Conservation (phyloP, 108 stramenopile species). For the Discostella pseudostelligera region DNA sequence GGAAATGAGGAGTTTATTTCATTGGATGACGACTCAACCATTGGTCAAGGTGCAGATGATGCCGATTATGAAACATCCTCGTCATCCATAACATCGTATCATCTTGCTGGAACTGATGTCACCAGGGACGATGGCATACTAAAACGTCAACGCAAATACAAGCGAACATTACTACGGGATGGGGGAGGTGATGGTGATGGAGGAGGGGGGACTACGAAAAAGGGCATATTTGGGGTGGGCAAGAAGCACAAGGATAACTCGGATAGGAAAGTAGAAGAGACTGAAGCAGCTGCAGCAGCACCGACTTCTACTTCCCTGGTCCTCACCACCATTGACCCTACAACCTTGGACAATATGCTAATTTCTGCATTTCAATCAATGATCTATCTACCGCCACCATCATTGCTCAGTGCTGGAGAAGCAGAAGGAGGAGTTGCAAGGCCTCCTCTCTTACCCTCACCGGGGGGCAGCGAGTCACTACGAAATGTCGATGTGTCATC, state of each 20-base stretch:
- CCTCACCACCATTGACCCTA: conserved; percentile 27
- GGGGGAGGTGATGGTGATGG: background rate
- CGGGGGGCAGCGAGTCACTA: conserved; percentile 21
- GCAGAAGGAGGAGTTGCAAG: conserved; percentile 30
- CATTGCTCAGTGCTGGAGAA: conserved; percentile 11
- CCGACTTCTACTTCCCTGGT: background rate
- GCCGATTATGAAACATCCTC: background rate
- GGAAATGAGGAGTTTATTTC: conserved; percentile 14
- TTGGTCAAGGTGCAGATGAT: background rate
- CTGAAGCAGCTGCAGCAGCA: background rate
- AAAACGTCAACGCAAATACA: conserved; percentile 43
- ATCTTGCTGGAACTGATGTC: conserved; percentile 20
- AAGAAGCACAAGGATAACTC: background rate
- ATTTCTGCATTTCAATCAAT: conserved; percentile 64
- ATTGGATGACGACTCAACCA: background rate
- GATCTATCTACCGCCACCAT: conserved; percentile 65
- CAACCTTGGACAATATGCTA: conserved; percentile 37
- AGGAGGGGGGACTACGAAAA: conserved; percentile 3
- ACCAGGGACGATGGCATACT: conserved; percentile 34
- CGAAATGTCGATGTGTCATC: conserved; percentile 57
- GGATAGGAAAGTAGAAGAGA: background rate
- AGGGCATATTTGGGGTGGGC: background rate
- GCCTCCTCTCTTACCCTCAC: conserved; percentile 28
- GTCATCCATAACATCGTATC: conserved; percentile 26
- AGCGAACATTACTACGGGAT: conserved; percentile 12